These are phyloP conservation scores for Apophysomyces ossiformis DNA, from an alignment of 371 early-diverging fungal genomes.

Conservation along the genomic window DNA sequence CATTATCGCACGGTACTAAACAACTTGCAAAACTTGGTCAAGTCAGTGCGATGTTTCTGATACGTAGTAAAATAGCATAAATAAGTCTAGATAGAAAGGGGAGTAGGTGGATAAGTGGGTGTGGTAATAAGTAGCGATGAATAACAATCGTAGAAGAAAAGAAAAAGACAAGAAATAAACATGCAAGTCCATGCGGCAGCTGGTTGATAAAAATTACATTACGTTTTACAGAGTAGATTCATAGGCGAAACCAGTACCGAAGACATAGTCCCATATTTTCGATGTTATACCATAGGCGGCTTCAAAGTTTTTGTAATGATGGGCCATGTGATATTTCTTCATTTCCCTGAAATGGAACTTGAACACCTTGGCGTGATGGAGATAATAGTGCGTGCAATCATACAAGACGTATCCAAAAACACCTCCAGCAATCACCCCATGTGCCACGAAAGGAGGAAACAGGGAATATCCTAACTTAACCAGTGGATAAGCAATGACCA, in stretches of 20 bases:
- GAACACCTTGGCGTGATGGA: constrained; percentile 84
- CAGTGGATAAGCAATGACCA: constrained; percentile 65
- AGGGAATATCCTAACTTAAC: constrained; percentile 54
- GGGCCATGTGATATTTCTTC: constrained; percentile 92
- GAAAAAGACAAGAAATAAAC: no score
- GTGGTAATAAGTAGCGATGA: no score
- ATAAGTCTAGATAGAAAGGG: background rate
- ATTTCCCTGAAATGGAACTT: constrained; percentile 74
- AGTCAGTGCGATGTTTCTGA: background rate
- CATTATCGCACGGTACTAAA: no score
- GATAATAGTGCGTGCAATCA: constrained; percentile 89
- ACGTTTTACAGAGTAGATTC: constrained; percentile 3
- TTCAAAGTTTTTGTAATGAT: constrained; percentile 88
- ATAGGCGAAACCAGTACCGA: constrained; percentile 58
- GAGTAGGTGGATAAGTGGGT: background rate
- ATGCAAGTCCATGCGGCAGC: background rate
- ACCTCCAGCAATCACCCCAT: constrained; percentile 73
- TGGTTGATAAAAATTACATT: background rate
- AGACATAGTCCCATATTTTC: constrained; percentile 87
- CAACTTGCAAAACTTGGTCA: background rate
- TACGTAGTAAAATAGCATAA: background rate
- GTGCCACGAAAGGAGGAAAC: constrained; percentile 55
- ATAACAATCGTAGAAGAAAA: no score
- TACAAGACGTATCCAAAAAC: constrained; percentile 82
- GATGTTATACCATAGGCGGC: constrained; percentile 89